Percentiles rank a stretch among this genome's conserved stretches.
Evolutionary conservation across 2,329 filamentous ascomycete species (phyloP).

Genomic region (Aspergillus pseudoviridinutans): DNA sequence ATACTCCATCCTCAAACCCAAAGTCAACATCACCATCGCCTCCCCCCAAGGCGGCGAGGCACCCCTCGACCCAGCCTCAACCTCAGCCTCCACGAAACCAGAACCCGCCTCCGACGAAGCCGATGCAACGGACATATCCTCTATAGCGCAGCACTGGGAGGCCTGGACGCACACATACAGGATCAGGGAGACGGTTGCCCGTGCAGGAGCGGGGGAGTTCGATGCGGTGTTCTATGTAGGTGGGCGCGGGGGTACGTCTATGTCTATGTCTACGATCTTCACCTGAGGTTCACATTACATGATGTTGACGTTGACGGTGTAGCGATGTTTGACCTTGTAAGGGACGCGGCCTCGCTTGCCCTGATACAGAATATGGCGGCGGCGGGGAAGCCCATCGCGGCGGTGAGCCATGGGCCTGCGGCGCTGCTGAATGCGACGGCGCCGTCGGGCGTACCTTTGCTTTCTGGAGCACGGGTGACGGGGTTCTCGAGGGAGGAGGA

Average conservation of each 20-base stretch:
- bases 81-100: slow-evolving; percentile 51
- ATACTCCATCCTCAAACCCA: slow-evolving; percentile 51
- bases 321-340: slow-evolving; percentile 48
- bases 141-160: slow-evolving; percentile 50
- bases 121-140: slow-evolving; percentile 38
- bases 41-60: slow-evolving; percentile 58
- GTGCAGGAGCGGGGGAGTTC: slow-evolving; percentile 53
- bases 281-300: background rate
- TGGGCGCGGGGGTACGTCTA: slow-evolving; percentile 48
- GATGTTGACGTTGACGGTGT: background rate
- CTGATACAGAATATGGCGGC: slow-evolving; percentile 47
- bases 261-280: background rate
- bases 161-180: slow-evolving; percentile 60
- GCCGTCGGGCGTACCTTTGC: slow-evolving; percentile 40
- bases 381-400: slow-evolving; percentile 43
- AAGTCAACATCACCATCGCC: slow-evolving; percentile 51
- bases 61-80: slow-evolving; percentile 56
- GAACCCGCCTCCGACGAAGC: slow-evolving; percentile 46
- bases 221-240: slow-evolving; percentile 57
- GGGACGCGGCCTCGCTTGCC: slow-evolving; percentile 35
- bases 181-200: slow-evolving; percentile 52
- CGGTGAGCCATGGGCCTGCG: slow-evolving; percentile 48
- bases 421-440: slow-evolving; percentile 44
- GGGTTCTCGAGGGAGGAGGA: slow-evolving; percentile 49
- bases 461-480: slow-evolving; percentile 41